Base-by-base conservation (phyloP, 345 rosid genomes). In the Firmiana major region DNA sequence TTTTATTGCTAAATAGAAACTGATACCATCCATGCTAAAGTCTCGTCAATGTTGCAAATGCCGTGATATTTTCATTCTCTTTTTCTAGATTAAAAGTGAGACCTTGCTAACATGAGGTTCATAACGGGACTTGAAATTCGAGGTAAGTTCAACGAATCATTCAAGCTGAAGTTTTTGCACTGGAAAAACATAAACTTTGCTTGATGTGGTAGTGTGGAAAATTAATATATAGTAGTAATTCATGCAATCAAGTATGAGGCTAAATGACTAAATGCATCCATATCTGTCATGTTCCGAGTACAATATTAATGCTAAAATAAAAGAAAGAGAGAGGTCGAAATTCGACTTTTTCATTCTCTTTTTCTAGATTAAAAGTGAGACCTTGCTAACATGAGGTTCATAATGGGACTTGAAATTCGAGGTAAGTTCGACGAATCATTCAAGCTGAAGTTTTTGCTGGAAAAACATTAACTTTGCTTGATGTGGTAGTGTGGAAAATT, bases 131-230 rank as follows among this genome's bases (percentile, higher is more conserved):
- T 15, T 71, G 22, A 31, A 51, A 71, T 9, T 51, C 28, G 62
- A 31, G 63, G 63, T 19, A 71, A 71, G 62, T 71, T 71, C 75
- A 5, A n/a, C 45, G 75, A 71, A 71, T 53, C 75, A 5, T 53
- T 17, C 62, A 1, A 7, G 26, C 0, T n/a, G 13, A 68, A 22
- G 36, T 43, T 21, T 68, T 45, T 68, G n/a, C 55, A 22, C 26
- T 46, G 73, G 21, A 68, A 68, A 26, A 68, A 9, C 36, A 1
- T 45, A 3, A 0, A 22, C 11, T 66, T 36, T 63, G 21, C 31
- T 9, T 40, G 13, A 65, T 21, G 7, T 28, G 10, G 9, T 60
- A 9, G 2, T 15, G 75, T 71, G 62, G 62, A 71, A 71, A 63
- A 1, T 31, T 31, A 31, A 31, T 31, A 31, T 31, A 31, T 31